Conservation (phyloP, 108 stramenopile genomes). For the Parmales sp. region DNA sequence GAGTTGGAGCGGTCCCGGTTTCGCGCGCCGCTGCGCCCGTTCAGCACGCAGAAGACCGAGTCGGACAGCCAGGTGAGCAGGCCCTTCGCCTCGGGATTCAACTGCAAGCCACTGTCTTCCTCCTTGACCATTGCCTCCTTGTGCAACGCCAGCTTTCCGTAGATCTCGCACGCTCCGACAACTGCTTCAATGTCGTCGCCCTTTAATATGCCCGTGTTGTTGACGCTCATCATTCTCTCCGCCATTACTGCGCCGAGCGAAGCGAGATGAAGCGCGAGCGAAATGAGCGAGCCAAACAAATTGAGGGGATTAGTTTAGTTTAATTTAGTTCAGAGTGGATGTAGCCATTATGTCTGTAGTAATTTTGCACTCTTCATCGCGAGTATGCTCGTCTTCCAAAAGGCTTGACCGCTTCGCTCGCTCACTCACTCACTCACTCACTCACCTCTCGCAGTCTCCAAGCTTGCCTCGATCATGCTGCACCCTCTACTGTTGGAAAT, state of each 20-base stretch:
- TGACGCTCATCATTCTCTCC: neutral
- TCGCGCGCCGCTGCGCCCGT: neutral
- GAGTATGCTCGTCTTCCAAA: too few species aligned
- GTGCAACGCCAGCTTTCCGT: conserved; percentile 58
- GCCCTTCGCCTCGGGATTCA: conserved; percentile 22
- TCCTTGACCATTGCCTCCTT: conserved; percentile 32
- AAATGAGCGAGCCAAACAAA: too few species aligned
- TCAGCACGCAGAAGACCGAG: conserved; percentile 42
- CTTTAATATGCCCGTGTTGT: neutral
- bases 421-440: too few species aligned
- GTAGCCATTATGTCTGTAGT: too few species aligned
- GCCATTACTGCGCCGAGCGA: neutral
- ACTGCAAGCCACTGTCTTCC: conserved; percentile 15
- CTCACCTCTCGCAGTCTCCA: neutral
- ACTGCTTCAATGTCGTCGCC: neutral
- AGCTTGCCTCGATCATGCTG: neutral
- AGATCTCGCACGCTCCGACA: conserved; percentile 32
- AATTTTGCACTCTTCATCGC: too few species aligned
- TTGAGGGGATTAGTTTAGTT: too few species aligned
- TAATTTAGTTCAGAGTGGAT: too few species aligned
- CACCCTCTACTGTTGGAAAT: neutral
- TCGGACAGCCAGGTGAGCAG: conserved; percentile 55
- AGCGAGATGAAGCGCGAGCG: too few species aligned
- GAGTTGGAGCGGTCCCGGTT: neutral
- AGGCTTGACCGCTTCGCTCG: too few species aligned